A percentile compares a stretch with the other conserved stretches of the same genome.
phyloP scores from a whole-genome alignment of 768 basidiomycete species.

The Coprinopsis cinerea region DNA sequence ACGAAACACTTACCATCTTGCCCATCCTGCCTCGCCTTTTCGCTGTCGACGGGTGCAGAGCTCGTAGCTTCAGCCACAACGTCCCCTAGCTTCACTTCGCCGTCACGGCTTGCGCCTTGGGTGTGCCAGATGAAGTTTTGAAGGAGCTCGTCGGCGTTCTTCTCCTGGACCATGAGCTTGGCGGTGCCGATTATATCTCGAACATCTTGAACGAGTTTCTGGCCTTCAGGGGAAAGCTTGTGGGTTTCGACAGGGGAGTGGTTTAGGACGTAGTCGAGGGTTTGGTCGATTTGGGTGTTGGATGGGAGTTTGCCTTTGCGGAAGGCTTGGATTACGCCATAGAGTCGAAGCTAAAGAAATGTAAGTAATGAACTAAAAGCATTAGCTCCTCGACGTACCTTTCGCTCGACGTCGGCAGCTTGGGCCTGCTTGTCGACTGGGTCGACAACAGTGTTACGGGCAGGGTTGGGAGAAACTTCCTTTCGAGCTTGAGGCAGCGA shows the following conservation, averaged over 20 bases:
- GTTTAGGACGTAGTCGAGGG: slow-evolving; percentile 60
- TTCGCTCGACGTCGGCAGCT: slow-evolving; percentile 76
- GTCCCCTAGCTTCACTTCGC: slow-evolving; percentile 14
- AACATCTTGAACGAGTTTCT: slow-evolving; percentile 68
- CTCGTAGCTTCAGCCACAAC: slow-evolving; percentile 20
- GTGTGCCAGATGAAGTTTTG: slow-evolving; percentile 90
- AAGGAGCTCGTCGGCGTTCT: slow-evolving; percentile 88
- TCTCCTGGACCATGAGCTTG: slow-evolving; percentile 65
- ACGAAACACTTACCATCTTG: slow-evolving; percentile 43
- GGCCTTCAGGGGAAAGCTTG: slow-evolving; percentile 73
- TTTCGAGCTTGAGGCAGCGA: slow-evolving; percentile 59
- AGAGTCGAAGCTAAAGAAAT: slow-evolving; percentile 55
- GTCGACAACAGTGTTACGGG: slow-evolving; percentile 52
- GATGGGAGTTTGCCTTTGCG: slow-evolving; percentile 73
- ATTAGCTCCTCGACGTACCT: slow-evolving; percentile 31
- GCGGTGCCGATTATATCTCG: slow-evolving; percentile 75
- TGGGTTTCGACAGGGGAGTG: slow-evolving; percentile 52
- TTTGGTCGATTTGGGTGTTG: slow-evolving; percentile 73
- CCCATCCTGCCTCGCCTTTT: slow-evolving; percentile 51
- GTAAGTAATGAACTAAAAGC: background rate
- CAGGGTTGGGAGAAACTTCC: slow-evolving; percentile 56
- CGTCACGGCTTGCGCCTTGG: slow-evolving; percentile 37
- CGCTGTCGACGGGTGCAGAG: slow-evolving; percentile 40
- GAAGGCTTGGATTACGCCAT: slow-evolving; percentile 77
- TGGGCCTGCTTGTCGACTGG: slow-evolving; percentile 57